A percentile compares a stretch with the other conserved stretches of the same genome.
These are phyloP conservation scores for Ascochyta pisi DNA, from an alignment of 2,329 filamentous ascomycete genomes.

Conservation along the genomic window DNA sequence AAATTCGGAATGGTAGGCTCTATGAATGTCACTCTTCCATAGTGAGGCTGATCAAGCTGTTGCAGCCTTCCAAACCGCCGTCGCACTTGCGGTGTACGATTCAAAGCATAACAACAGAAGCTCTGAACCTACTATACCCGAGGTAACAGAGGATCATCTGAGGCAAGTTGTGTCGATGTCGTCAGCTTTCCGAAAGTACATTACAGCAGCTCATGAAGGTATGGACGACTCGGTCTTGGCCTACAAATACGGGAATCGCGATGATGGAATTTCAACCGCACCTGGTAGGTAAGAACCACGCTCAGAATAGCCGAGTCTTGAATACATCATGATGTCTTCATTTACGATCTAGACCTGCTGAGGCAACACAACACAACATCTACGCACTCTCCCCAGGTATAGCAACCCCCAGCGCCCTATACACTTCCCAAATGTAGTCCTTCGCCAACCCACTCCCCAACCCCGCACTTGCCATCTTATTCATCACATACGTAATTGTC, in stretches of 20 bases:
- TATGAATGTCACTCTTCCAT: too few relatives aligned
- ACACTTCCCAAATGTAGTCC: conserved; percentile 19
- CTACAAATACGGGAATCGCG: background rate
- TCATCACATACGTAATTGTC: conserved; percentile 30
- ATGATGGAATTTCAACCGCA: background rate
- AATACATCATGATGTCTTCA: too few relatives aligned
- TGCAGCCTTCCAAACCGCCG: conserved; percentile 3
- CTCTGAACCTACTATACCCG: background rate
- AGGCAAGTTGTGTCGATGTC: conserved; percentile 3
- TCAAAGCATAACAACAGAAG: background rate
- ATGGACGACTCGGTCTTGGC: background rate
- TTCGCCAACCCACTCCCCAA: conserved; percentile 16
- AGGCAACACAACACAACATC: too few relatives aligned
- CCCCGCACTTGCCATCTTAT: conserved; percentile 22
- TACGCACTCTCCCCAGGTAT: background rate
- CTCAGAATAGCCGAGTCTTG: too few relatives aligned
- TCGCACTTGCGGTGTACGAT: conserved; percentile 5
- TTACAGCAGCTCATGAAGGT: background rate
- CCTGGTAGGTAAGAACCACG: background rate
- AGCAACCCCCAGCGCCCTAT: conserved; percentile 18
- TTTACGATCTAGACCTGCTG: too few relatives aligned
- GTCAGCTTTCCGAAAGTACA: background rate
- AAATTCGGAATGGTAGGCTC: conserved; percentile 38
- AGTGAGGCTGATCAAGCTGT: too few relatives aligned
- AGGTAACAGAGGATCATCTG: background rate